Base-by-base conservation (phyloP, 441 rosid genomes). In the Erodium trifolium region DNA sequence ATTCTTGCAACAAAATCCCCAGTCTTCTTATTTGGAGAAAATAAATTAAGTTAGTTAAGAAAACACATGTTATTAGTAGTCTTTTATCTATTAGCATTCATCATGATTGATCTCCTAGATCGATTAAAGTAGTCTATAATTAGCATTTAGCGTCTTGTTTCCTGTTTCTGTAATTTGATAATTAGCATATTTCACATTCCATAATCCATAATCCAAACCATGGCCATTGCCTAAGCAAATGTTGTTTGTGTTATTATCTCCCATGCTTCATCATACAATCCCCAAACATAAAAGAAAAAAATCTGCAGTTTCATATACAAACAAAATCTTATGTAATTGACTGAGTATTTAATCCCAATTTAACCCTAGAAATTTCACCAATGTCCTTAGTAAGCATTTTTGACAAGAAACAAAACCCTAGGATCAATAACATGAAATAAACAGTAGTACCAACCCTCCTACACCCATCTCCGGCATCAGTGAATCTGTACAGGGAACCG, bases 391-490 rank as follows among this genome's bases (percentile, higher is more conserved):
- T 34, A 41, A 41, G 1, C 12, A 41, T 41, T 41, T 41, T 41
- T 41, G 47, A 51, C 13, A 45, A 13, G 31, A 3, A 23, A 14
- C 29, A 65, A 27, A 34, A 29, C 34, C n/a, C 13, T 39, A 14
- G 8, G 1, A 45, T 34, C 37, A 5, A 34, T 34, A 34, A 34
- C 37, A 34, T 34, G 37, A 34, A 34, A 34, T 34, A 34, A 34
- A 34, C 37, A 69, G 47, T 41, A 6, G n/a, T 13, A 79, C 83
- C 66, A 10, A 92, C 96, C 71, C 97, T 78, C 82, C 87, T 87
- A 66, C 63, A 71, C 29, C 84, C 93, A 39, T 82, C 90, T 60
- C 78, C 82, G 51, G 93, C 89, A 75, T 90, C 95, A 13, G 85
- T 51, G 78, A 92, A 90, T 41, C 72, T 71, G 78, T 90, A 92